Evolutionary conservation across 352 stramenopile species (phyloP).

Genomic region (Phytophthora brassicae): DNA sequence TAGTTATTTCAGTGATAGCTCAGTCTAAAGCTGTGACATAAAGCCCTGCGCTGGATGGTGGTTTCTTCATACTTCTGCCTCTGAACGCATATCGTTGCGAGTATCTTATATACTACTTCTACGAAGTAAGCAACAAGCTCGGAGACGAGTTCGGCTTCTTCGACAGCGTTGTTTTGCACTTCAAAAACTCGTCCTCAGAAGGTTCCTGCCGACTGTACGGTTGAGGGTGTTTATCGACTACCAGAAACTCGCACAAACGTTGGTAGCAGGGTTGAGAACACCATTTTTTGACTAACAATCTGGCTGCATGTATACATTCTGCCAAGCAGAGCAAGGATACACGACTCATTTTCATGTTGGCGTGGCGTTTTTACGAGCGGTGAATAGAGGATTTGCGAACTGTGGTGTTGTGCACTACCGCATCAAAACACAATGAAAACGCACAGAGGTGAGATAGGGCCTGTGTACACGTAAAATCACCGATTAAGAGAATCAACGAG

Average conservation of each 20-base stretch:
- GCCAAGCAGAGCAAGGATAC: conserved; percentile 46
- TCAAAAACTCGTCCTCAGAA: conserved; percentile 1
- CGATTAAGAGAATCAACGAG: conserved; percentile 75
- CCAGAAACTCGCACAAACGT: conserved; percentile 49
- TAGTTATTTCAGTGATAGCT: too few species aligned
- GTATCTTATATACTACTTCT: conserved; percentile 46
- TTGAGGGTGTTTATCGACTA: conserved; percentile 21
- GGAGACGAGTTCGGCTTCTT: conserved; percentile 62
- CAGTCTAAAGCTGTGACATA: too few species aligned
- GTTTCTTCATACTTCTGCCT: conserved; percentile 38
- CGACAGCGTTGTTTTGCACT: conserved; percentile 53
- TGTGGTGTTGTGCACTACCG: conserved; percentile 68
- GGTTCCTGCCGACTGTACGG: conserved; percentile 16
- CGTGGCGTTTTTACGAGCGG: conserved; percentile 38
- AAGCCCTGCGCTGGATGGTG: conserved; percentile 44
- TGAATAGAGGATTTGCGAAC: conserved; percentile 75
- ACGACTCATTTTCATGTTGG: conserved; percentile 31
- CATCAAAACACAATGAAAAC: conserved; percentile 63
- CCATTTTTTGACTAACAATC: conserved; percentile 48
- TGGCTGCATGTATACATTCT: conserved; percentile 57
- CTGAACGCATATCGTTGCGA: conserved; percentile 47
- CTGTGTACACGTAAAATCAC: conserved; percentile 71
- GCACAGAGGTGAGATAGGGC: conserved; percentile 59
- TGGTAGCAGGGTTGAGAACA: conserved; percentile 66
- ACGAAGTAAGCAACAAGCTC: conserved; percentile 64